Percentiles rank a stretch among this genome's conserved stretches.
Conservation (phyloP, 2,329 filamentous ascomycete species). For the Colletotrichum sidae region DNA sequence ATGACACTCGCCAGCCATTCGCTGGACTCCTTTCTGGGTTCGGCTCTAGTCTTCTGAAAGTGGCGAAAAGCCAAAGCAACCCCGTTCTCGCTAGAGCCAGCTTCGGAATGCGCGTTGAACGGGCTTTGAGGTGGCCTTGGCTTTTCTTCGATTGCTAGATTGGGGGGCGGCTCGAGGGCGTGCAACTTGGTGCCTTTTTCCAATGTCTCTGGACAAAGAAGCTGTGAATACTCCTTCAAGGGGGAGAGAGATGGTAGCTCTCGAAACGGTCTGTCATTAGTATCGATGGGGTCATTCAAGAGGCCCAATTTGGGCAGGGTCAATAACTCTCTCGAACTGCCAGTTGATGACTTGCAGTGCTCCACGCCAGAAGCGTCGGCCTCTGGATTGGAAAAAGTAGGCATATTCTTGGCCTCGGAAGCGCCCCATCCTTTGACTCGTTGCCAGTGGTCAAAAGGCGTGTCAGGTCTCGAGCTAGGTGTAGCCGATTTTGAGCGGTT, state of each 20-base stretch:
- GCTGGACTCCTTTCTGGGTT: constrained; percentile 42
- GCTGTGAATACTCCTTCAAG: not conserved
- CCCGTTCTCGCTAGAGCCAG: not conserved
- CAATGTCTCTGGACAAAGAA: no score
- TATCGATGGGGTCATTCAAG: constrained; percentile 53
- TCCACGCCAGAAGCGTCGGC: no score
- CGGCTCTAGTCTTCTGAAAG: constrained; percentile 7
- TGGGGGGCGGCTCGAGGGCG: no score
- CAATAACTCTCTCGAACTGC: constrained; percentile 17
- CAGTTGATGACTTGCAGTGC: not conserved
- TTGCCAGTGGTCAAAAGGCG: constrained; percentile 53
- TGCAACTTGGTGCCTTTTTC: no score
- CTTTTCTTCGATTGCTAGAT: no score
- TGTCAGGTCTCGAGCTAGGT: constrained; percentile 33
- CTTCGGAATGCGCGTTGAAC: no score
- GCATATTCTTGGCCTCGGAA: not conserved
- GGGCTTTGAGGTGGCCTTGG: no score
- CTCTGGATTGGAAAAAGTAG: not conserved
- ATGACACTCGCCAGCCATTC: constrained; percentile 73
- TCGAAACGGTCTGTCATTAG: constrained; percentile 59
- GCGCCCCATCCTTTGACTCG: constrained; percentile 47
- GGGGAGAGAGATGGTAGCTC: constrained; percentile 41
- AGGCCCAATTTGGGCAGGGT: constrained; percentile 41
- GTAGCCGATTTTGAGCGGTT: constrained; percentile 29
- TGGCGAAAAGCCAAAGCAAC: constrained; percentile 18